Evolutionary conservation across 306 rosid genomes (phyloP).

Genomic region (Vigna unguiculata): DNA sequence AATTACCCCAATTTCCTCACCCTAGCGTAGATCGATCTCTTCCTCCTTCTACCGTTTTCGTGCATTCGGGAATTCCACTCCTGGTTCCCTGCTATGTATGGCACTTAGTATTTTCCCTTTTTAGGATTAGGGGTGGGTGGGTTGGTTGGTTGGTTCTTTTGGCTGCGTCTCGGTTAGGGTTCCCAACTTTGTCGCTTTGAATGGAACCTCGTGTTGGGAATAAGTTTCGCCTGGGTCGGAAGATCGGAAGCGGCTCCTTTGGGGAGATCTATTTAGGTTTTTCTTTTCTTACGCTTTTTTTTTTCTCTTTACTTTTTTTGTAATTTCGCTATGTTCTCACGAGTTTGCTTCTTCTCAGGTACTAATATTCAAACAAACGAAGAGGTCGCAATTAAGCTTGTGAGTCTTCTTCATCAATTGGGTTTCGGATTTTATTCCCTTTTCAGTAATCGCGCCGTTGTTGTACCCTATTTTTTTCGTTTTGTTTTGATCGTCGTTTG

Average conservation of each 20-base stretch:
- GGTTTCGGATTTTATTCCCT: constrained; percentile 9
- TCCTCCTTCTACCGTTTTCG: neutral
- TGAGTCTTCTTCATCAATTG: constrained; percentile 55
- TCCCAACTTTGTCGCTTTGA: constrained; percentile 40
- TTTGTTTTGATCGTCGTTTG: neutral
- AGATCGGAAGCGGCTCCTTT: constrained; percentile 96
- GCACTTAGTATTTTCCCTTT: constrained; percentile 25
- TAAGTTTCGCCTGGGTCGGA: constrained; percentile 87
- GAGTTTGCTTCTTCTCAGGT: constrained; percentile 59
- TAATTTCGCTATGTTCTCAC: constrained; percentile 34
- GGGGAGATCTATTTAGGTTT: constrained; percentile 97
- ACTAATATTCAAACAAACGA: constrained; percentile 93
- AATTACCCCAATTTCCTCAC: constrained; percentile 21
- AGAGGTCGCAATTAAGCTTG: constrained; percentile 97
- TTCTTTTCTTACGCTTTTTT: neutral
- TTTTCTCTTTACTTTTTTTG: neutral
- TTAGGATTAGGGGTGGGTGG: constrained; percentile 37
- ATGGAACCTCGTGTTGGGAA: constrained; percentile 99
- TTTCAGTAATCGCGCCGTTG: neutral
- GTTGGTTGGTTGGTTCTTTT: neutral
- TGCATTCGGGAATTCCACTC: constrained; percentile 38
- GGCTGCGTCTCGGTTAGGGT: constrained; percentile 51
- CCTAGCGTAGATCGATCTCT: constrained; percentile 49
- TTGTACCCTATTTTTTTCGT: neutral
- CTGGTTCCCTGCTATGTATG: neutral